Conservation (phyloP, 2,329 filamentous ascomycete species). For the Cadophora malorum region DNA sequence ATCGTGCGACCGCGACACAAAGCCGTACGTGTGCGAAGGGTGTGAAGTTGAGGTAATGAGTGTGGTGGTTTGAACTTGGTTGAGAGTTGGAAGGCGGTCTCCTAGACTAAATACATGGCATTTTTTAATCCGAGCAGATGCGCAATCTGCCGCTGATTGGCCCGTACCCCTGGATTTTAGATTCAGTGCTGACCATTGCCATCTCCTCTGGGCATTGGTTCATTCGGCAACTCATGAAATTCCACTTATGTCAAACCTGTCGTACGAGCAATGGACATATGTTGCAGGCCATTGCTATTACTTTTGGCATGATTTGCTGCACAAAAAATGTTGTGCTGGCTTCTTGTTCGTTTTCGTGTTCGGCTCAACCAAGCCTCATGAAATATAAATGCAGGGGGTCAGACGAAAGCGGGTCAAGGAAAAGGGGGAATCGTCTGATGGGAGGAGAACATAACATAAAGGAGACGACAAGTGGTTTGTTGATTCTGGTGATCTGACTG, state of each 20-base stretch:
- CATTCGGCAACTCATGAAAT: not conserved
- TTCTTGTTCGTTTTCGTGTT: constrained; percentile 28
- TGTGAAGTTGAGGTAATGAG: constrained; percentile 2
- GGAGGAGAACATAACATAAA: not conserved
- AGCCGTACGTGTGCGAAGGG: constrained; percentile 4
- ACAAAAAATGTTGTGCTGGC: not conserved
- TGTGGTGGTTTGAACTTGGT: constrained; percentile 15
- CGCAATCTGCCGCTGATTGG: constrained; percentile 33
- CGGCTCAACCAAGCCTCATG: not conserved
- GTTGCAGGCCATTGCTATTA: constrained; percentile 16
- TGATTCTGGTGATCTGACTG: not conserved
- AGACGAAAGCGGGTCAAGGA: not conserved
- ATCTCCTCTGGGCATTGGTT: constrained; percentile 3
- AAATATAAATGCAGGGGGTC: not conserved
- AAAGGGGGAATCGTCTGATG: constrained; percentile 2
- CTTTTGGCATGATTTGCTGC: constrained; percentile 10
- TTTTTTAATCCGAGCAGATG: constrained; percentile 1
- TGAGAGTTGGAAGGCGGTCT: constrained; percentile 12
- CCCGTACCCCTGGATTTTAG: constrained; percentile 22
- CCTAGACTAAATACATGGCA: constrained; percentile 24
- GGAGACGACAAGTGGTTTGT: constrained; percentile 3
- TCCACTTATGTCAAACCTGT: not conserved
- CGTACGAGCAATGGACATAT: constrained; percentile 24
- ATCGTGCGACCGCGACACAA: constrained; percentile 32
- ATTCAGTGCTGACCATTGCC: not conserved